Evolutionary conservation across 2,329 filamentous ascomycete species (phyloP).

Genomic region (Diaporthe aspalathi): DNA sequence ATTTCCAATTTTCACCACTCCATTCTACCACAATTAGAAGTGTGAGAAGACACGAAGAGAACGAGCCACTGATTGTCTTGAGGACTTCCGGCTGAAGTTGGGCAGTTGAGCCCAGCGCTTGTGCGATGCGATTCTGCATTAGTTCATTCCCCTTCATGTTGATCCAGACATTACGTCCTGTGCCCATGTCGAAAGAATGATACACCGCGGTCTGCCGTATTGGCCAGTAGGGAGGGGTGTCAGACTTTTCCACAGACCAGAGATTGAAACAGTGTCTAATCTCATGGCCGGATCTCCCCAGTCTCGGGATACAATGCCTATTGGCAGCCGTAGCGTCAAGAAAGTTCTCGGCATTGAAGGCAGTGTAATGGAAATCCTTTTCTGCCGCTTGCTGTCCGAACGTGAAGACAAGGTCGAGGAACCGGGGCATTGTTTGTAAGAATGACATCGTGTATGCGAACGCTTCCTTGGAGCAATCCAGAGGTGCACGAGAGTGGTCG

Average conservation of each 20-base stretch:
- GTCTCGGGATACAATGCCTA: background rate
- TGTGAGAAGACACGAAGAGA: background rate
- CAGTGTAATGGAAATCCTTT: background rate
- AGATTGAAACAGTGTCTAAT: constrained; percentile 24
- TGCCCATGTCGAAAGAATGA: constrained; percentile 28
- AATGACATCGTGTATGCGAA: background rate
- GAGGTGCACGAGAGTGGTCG: background rate
- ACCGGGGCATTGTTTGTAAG: constrained; percentile 2
- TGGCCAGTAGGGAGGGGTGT: background rate
- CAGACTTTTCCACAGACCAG: background rate
- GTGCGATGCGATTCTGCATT: constrained; percentile 2
- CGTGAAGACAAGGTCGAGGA: background rate
- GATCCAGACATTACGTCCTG: constrained; percentile 9
- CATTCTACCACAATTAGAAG: background rate
- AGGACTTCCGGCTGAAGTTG: background rate
- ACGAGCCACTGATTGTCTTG: background rate
- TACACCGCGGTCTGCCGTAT: constrained; percentile 13
- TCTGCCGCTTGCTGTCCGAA: background rate
- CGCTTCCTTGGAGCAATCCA: background rate
- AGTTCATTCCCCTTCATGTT: constrained; percentile 19
- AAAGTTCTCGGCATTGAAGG: background rate
- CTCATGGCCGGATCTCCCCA: background rate
- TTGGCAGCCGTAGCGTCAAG: background rate
- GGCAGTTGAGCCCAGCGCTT: background rate
- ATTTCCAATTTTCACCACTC: constrained; percentile 2